A percentile compares a stretch with the other conserved stretches of the same genome.
These are phyloP conservation scores for Phytopythium cucurbitacearum DNA, from an alignment of 352 stramenopile species.

Conservation along the genomic window DNA sequence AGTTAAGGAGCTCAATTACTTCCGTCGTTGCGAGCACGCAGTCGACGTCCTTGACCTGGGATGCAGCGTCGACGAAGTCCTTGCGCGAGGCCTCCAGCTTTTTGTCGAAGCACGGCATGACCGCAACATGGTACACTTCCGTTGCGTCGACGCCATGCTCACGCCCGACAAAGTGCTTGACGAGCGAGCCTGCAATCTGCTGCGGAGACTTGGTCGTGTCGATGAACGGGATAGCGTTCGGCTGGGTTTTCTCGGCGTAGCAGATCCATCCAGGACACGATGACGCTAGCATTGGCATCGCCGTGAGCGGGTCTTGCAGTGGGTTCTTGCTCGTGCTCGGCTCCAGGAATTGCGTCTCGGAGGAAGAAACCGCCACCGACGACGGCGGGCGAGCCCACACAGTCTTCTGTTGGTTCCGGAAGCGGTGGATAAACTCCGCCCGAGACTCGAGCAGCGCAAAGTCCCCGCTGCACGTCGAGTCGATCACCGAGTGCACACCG, in stretches of 20 bases:
- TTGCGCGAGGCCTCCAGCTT: constrained; percentile 96
- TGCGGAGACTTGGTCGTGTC: constrained; percentile 94
- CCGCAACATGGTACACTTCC: constrained; percentile 92
- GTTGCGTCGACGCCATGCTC: constrained; percentile 42
- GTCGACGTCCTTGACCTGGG: constrained; percentile 89
- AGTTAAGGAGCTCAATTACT: constrained; percentile 67
- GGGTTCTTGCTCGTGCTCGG: constrained; percentile 39
- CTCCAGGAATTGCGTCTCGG: constrained; percentile 67
- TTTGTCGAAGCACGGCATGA: constrained; percentile 99
- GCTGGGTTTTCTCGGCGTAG: constrained; percentile 96
- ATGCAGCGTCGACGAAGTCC: constrained; percentile 68
- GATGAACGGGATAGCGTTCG: constrained; percentile 94
- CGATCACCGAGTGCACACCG: constrained; percentile 89
- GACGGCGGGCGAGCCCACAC: constrained; percentile 59
- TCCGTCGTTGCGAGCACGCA: constrained; percentile 91
- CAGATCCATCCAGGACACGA: constrained; percentile 97
- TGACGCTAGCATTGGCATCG: constrained; percentile 93
- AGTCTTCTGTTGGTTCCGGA: constrained; percentile 74
- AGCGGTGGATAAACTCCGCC: constrained; percentile 86
- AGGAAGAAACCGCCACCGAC: constrained; percentile 61
- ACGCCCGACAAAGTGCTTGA: constrained; percentile 73
- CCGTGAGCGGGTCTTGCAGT: constrained; percentile 55
- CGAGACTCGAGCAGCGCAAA: constrained; percentile 92
- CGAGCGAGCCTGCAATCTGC: constrained; percentile 88
- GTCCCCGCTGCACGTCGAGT: constrained; percentile 90